These are phyloP conservation scores for Thozetella sp. DNA, from an alignment of 495 filamentous ascomycete species.

Conservation along the genomic window DNA sequence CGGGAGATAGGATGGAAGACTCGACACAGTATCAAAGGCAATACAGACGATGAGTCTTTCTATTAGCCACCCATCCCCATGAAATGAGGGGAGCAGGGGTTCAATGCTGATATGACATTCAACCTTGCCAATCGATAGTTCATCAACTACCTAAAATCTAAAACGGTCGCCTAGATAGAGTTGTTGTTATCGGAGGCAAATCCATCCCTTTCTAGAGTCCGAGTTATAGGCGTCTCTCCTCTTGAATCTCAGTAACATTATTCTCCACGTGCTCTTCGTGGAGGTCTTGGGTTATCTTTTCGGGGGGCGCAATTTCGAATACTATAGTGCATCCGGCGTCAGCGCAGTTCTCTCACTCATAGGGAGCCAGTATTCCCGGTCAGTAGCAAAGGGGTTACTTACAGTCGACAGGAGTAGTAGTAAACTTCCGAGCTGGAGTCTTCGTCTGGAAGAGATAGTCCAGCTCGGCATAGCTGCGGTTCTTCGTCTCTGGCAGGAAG, in stretches of 20 bases:
- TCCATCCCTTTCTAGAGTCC: background rate
- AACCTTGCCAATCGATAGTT: no score
- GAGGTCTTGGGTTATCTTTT: background rate
- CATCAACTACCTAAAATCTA: no score
- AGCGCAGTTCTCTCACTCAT: background rate
- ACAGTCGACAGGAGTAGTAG: background rate
- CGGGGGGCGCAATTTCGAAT: background rate
- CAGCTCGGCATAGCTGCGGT: constrained; percentile 51
- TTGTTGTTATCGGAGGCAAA: no score
- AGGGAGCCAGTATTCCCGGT: background rate
- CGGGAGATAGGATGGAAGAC: no score
- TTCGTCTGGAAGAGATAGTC: constrained; percentile 53
- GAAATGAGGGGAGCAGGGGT: no score
- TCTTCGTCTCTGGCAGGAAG: constrained; percentile 23
- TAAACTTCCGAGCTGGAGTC: constrained; percentile 45
- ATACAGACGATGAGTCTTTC: no score
- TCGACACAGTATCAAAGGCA: no score
- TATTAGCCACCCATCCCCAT: no score
- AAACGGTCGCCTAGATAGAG: no score
- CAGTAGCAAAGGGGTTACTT: background rate
- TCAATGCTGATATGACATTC: no score
- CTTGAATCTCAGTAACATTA: background rate
- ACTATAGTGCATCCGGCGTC: background rate
- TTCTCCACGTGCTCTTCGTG: background rate
- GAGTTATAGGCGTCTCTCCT: background rate